Percentiles rank a stretch among this genome's conserved stretches.
These are phyloP conservation scores for Lavandula angustifolia DNA, from an alignment of 257 asterid species.

Conservation along the genomic window DNA sequence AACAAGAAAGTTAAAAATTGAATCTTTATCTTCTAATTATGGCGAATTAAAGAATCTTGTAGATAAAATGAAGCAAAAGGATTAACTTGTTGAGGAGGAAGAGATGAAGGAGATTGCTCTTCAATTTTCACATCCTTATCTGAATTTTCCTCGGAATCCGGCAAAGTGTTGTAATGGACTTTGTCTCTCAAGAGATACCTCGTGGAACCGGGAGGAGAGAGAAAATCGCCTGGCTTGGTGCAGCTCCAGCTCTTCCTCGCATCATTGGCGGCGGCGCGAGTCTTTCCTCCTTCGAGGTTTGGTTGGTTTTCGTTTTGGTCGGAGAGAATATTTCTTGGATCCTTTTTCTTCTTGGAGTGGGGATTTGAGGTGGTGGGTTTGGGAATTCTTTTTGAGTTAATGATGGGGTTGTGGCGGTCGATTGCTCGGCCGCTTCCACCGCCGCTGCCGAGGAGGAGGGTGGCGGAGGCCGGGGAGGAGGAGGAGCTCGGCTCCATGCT, in stretches of 20 bases:
- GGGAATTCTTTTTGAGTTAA: slow-evolving; percentile 44
- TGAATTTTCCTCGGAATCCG: slow-evolving; percentile 32
- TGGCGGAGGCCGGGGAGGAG: slow-evolving; percentile 40
- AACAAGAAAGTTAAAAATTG: no score
- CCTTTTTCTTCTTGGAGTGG: slow-evolving; percentile 34
- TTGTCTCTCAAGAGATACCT: slow-evolving; percentile 66
- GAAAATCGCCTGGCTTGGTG: slow-evolving; percentile 54
- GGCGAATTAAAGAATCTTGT: no score
- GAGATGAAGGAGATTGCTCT: slow-evolving; percentile 33
- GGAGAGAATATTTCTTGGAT: not conserved
- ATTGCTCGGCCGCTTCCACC: slow-evolving; percentile 46
- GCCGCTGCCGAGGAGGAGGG: slow-evolving; percentile 41
- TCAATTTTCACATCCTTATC: slow-evolving; percentile 20
- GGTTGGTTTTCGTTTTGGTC: slow-evolving; percentile 27
- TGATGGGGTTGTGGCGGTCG: slow-evolving; percentile 62
- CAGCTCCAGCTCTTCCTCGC: slow-evolving; percentile 57
- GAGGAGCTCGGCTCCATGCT: slow-evolving; percentile 46
- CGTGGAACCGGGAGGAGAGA: slow-evolving; percentile 76
- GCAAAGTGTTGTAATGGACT: slow-evolving; percentile 30
- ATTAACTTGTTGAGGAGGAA: slow-evolving; percentile 50
- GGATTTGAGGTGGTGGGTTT: slow-evolving; percentile 36
- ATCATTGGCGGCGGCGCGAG: not conserved
- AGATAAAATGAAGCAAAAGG: no score
- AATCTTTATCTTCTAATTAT: no score
- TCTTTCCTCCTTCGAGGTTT: no score